Conservation (phyloP, 805 yeast species). For the Ogataea philodendri region DNA sequence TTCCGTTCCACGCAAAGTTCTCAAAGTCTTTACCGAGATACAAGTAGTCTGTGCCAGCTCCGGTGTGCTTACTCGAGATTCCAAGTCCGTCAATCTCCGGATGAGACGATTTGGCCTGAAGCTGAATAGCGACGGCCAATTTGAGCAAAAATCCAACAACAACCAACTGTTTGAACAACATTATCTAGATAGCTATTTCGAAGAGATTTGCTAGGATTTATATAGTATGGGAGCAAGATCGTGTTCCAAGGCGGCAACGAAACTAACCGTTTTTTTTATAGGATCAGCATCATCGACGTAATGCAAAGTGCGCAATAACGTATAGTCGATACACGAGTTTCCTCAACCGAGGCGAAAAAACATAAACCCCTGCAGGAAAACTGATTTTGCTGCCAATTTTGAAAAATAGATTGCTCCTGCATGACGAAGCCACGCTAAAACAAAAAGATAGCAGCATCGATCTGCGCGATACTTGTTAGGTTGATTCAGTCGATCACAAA, state of each 20-base stretch:
- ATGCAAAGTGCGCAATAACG: no score
- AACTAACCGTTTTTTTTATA: no score
- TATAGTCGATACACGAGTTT: no score
- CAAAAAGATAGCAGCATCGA: no score
- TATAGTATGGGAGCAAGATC: no score
- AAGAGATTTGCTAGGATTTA: no score
- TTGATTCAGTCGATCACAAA: slow-evolving; percentile 31
- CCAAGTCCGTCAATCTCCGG: slow-evolving; percentile 30
- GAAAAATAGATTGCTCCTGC: not conserved
- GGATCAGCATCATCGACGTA: no score
- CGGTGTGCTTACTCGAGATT: slow-evolving; percentile 39
- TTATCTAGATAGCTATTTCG: not conserved
- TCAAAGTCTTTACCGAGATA: slow-evolving; percentile 31
- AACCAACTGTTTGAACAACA: not conserved
- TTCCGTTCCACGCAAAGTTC: slow-evolving; percentile 24
- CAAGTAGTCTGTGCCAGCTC: slow-evolving; percentile 46
- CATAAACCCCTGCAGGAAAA: slow-evolving; percentile 4
- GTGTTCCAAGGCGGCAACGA: no score
- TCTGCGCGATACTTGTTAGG: not conserved
- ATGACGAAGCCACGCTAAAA: no score
- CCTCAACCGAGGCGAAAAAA: no score
- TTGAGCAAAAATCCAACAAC: not conserved
- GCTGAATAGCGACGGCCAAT: slow-evolving; percentile 16
- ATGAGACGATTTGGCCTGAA: slow-evolving; percentile 28
- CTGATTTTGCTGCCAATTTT: not conserved